These are phyloP conservation scores for Penicillium cinerascens DNA, from an alignment of 495 filamentous ascomycete species.

Conservation along the genomic window DNA sequence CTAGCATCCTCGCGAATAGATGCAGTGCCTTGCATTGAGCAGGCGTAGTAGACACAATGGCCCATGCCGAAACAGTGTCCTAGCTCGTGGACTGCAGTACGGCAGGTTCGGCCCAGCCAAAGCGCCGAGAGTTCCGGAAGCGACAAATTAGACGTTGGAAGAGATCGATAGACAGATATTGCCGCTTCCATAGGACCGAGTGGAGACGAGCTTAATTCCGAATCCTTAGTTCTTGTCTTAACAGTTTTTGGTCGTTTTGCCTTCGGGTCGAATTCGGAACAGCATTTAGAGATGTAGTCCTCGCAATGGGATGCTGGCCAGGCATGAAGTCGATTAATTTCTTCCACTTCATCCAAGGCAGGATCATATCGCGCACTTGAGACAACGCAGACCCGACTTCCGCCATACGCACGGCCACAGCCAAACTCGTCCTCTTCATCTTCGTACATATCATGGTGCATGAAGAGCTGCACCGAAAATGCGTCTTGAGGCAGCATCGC, in stretches of 20 bases:
- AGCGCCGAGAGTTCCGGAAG: slow-evolving; percentile 15
- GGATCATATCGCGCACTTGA: slow-evolving; percentile 60
- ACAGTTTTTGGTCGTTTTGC: neutral
- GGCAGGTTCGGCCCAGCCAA: slow-evolving; percentile 56
- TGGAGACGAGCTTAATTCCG: neutral
- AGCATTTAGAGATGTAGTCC: slow-evolving; percentile 40
- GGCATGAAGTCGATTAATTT: slow-evolving; percentile 49
- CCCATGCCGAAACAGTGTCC: slow-evolving; percentile 64
- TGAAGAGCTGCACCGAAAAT: slow-evolving; percentile 54
- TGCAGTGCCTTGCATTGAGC: slow-evolving; percentile 63
- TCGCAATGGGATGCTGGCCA: slow-evolving; percentile 65
- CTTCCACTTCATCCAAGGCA: slow-evolving; percentile 38
- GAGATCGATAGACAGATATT: slow-evolving; percentile 2
- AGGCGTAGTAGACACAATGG: slow-evolving; percentile 68
- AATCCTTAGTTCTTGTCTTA: neutral
- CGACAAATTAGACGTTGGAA: neutral
- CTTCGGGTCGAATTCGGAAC: slow-evolving; percentile 2
- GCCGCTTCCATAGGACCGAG: slow-evolving; percentile 5
- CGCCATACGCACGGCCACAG: slow-evolving; percentile 66
- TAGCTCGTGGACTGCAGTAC: slow-evolving; percentile 61
- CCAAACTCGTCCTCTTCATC: slow-evolving; percentile 64
- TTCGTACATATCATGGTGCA: slow-evolving; percentile 63
- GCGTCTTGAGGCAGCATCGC: slow-evolving; percentile 56
- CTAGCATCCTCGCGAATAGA: slow-evolving; percentile 58
- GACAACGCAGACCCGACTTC: slow-evolving; percentile 57